phyloP scores from a whole-genome alignment of 225 moss, liverwort and hornwort genomes.

The Rhytidiadelphus loreus region DNA sequence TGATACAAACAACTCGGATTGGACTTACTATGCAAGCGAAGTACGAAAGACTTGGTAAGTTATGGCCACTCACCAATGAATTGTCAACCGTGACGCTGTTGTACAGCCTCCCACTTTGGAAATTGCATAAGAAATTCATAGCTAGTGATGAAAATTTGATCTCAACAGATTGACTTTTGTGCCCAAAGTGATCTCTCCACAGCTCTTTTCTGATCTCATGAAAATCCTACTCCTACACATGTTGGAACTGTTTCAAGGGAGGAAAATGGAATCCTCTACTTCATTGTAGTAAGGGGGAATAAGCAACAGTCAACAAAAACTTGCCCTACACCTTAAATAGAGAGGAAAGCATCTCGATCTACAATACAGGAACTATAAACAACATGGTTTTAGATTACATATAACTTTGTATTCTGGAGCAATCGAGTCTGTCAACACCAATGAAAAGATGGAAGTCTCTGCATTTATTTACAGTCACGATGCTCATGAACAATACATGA shows the following conservation, averaged over 20 bases:
- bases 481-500: slow-evolving; percentile 31
- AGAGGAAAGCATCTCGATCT: background rate
- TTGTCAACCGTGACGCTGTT: background rate
- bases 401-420: slow-evolving; percentile 1
- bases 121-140: background rate
- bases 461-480: slow-evolving; percentile 47
- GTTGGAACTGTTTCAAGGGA: background rate
- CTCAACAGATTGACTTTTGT: background rate
- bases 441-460: slow-evolving; percentile 34
- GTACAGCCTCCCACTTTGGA: background rate
- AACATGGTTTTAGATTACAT: background rate
- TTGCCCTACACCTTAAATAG: background rate
- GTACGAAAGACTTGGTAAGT: background rate
- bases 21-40: background rate
- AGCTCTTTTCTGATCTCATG: background rate
- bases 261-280: background rate
- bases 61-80: background rate
- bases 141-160: background rate
- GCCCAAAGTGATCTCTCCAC: background rate
- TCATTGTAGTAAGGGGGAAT: background rate
- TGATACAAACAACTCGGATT: background rate
- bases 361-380: background rate
- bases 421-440: slow-evolving; percentile 15
- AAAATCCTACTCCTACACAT: background rate
- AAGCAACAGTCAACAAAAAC: background rate